These are phyloP conservation scores for Cyberlindnera suaveolens DNA, from an alignment of 805 yeast genomes.

Conservation along the genomic window DNA sequence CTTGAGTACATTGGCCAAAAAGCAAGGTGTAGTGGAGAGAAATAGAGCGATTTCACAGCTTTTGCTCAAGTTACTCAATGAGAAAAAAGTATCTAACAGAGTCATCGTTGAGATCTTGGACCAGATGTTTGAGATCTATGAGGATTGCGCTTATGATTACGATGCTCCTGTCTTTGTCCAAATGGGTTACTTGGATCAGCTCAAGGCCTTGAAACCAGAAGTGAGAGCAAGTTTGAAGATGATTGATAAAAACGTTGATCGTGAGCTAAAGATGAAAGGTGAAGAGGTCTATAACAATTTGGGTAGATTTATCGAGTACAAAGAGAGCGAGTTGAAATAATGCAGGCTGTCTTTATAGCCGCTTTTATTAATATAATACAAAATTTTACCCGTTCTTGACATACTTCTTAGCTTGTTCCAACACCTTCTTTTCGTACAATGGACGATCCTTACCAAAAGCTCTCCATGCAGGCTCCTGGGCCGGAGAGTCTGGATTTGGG, in stretches of 20 bases:
- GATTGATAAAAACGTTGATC: conserved; percentile 58
- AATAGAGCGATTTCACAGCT: conserved; percentile 42
- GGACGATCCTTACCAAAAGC: conserved; percentile 66
- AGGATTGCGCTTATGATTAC: conserved; percentile 62
- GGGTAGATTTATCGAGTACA: conserved; percentile 74
- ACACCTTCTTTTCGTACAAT: conserved; percentile 69
- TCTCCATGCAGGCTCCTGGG: conserved; percentile 95
- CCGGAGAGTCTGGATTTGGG: conserved; percentile 95
- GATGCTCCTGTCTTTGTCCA: conserved; percentile 63
- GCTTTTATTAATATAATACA: not conserved
- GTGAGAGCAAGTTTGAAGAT: conserved; percentile 50
- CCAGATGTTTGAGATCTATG: conserved; percentile 69
- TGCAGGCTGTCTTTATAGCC: too few relatives aligned
- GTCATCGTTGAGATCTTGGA: conserved; percentile 57
- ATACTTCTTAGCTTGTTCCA: conserved; percentile 74
- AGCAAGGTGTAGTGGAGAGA: conserved; percentile 36
- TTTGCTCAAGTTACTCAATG: conserved; percentile 28
- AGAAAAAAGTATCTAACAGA: conserved; percentile 27
- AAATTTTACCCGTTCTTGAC: conserved; percentile 26
- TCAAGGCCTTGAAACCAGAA: conserved; percentile 39
- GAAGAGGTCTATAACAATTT: conserved; percentile 64
- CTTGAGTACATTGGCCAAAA: conserved; percentile 42
- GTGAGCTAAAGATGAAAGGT: conserved; percentile 52
- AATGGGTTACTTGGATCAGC: conserved; percentile 36
- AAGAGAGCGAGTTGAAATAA: conserved; percentile 23